Conservation (phyloP, 768 basidiomycete genomes). For the Steccherinum ochraceum region DNA sequence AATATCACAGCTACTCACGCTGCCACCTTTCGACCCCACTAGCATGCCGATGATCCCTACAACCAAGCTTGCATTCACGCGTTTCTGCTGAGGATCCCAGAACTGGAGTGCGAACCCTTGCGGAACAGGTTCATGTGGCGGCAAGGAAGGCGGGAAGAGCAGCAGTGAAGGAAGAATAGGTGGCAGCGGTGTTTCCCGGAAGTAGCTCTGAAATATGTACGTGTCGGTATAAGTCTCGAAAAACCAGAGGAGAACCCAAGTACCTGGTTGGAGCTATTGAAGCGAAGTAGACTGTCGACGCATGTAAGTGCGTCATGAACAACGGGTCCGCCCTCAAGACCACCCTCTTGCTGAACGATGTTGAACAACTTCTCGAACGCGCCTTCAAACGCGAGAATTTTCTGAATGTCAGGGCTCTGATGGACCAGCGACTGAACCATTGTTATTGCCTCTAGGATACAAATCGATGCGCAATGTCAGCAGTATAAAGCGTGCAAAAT, state of each 20-base stretch:
- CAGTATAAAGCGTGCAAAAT: constrained; percentile 2
- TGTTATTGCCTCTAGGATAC: constrained; percentile 64
- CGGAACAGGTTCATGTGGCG: constrained; percentile 51
- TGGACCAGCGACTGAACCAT: constrained; percentile 77
- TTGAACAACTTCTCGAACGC: constrained; percentile 94
- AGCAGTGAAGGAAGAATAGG: constrained; percentile 60
- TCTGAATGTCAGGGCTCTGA: constrained; percentile 91
- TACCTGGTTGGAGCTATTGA: constrained; percentile 94
- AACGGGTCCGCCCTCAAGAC: constrained; percentile 84
- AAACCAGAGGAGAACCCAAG: constrained; percentile 10
- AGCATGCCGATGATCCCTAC: constrained; percentile 85
- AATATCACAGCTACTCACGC: constrained; percentile 34
- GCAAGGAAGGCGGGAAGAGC: constrained; percentile 62
- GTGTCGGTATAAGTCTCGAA: constrained; percentile 7
- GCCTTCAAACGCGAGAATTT: constrained; percentile 93
- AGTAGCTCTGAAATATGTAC: constrained; percentile 70
- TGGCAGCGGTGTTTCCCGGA: constrained; percentile 80
- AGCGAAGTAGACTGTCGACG: constrained; percentile 81
- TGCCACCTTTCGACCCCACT: constrained; percentile 61
- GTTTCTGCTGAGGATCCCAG: constrained; percentile 85
- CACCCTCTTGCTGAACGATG: constrained; percentile 82
- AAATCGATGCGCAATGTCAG: constrained; percentile 3
- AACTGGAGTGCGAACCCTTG: constrained; percentile 94
- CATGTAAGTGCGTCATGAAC: constrained; percentile 83
- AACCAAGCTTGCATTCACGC: constrained; percentile 71